Evolutionary conservation across 352 stramenopile genomes (phyloP).

Genomic region (Pythium guiyangense): DNA sequence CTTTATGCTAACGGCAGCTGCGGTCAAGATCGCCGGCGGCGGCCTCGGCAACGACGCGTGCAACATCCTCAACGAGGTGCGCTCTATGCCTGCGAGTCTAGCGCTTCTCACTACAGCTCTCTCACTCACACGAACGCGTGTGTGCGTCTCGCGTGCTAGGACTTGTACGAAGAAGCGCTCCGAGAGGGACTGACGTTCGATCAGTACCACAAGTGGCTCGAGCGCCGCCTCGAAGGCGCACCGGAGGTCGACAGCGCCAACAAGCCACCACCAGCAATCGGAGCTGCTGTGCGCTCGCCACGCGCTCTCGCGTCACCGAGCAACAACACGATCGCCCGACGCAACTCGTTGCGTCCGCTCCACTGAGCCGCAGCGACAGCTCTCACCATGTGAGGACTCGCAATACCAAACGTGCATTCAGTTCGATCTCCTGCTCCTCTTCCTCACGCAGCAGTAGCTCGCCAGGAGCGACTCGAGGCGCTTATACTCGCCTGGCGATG

Average conservation of each 20-base stretch:
- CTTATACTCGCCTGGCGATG: too few relatives aligned
- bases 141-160: conserved; percentile 15
- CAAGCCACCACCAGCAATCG: conserved; percentile 5
- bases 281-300: neutral
- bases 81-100: neutral
- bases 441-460: too few relatives aligned
- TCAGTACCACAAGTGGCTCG: conserved; percentile 51
- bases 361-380: too few relatives aligned
- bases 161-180: conserved; percentile 45
- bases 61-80: conserved; percentile 54
- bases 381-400: too few relatives aligned
- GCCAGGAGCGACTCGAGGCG: too few relatives aligned
- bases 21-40: conserved; percentile 47
- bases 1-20: conserved; percentile 52
- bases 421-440: too few relatives aligned
- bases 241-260: conserved; percentile 7
- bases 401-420: too few relatives aligned
- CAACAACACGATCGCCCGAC: neutral
- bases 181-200: conserved; percentile 48
- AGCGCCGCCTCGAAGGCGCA: conserved; percentile 25
- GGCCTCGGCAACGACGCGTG: conserved; percentile 48
- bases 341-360: neutral
- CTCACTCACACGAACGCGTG: neutral
- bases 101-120: neutral
- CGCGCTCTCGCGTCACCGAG: too few relatives aligned